These are phyloP conservation scores for Paramecium octaurelia DNA, from an alignment of 73 alveolate species.

Conservation along the genomic window DNA sequence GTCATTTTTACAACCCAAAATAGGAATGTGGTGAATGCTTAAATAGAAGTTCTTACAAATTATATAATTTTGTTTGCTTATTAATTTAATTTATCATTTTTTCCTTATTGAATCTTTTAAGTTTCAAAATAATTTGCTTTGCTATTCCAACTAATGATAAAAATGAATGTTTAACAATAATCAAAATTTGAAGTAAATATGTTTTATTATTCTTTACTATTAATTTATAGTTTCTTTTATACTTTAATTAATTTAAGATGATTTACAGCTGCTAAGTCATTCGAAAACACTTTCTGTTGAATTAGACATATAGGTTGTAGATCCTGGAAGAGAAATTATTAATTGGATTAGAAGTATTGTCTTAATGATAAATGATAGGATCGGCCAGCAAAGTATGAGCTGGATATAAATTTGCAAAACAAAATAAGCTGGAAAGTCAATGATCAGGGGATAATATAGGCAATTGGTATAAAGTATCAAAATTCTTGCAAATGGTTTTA, in stretches of 20 bases:
- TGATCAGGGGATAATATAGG: background rate
- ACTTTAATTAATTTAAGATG: background rate
- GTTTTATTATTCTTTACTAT: background rate
- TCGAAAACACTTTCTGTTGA: background rate
- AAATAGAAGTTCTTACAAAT: too few species aligned
- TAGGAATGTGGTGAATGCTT: too few species aligned
- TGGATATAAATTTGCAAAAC: background rate
- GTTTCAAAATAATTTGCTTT: background rate
- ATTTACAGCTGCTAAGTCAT: background rate
- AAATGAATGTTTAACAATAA: background rate
- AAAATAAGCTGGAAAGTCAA: background rate
- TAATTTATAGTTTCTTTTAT: background rate
- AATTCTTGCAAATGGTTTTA: slow-evolving; percentile 1
- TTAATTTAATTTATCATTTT: background rate
- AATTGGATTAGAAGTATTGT: background rate
- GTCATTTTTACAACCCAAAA: too few species aligned
- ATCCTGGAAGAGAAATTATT: background rate
- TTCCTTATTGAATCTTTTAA: background rate
- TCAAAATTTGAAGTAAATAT: background rate
- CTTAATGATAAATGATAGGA: background rate
- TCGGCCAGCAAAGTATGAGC: slow-evolving; percentile 24
- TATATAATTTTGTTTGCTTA: too few species aligned
- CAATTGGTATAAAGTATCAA: background rate
- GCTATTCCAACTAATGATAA: background rate
- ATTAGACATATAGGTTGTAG: background rate